These are phyloP conservation scores for Meira miltonrushii DNA, from an alignment of 1,284 basidiomycete genomes.

Conservation along the genomic window DNA sequence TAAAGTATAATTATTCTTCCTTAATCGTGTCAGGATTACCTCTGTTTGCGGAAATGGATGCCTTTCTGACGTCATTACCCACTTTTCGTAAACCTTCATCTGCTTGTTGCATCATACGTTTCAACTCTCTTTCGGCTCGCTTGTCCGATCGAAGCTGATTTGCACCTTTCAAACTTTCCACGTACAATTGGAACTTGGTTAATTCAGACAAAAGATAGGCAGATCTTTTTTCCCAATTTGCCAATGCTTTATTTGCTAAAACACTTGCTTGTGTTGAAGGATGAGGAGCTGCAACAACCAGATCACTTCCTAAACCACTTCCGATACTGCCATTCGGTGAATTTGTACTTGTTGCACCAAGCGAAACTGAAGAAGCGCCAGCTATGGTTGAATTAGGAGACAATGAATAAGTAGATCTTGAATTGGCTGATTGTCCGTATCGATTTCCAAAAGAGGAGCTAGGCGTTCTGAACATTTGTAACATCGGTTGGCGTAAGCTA, in stretches of 20 bases:
- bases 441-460: constrained; percentile 60
- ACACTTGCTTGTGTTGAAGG: background rate
- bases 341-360: background rate
- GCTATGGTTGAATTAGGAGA: constrained; percentile 64
- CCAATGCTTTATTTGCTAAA: constrained; percentile 62
- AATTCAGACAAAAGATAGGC: constrained; percentile 83
- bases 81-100: constrained; percentile 17
- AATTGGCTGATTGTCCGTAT: constrained; percentile 79
- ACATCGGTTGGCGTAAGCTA: constrained; percentile 76
- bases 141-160: constrained; percentile 24
- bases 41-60: no score
- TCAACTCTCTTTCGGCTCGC: constrained; percentile 24
- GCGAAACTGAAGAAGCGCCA: background rate
- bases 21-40: no score
- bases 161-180: constrained; percentile 64
- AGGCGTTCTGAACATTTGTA: constrained; percentile 67
- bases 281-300: no score
- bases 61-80: no score
- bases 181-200: constrained; percentile 92
- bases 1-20: no score
- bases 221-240: constrained; percentile 88
- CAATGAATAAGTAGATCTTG: constrained; percentile 81
- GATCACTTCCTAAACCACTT: background rate
- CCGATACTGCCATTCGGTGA: background rate
- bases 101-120: constrained; percentile 23